Base-by-base conservation (phyloP, 768 basidiomycete genomes). In the Inosperma sp. region DNA sequence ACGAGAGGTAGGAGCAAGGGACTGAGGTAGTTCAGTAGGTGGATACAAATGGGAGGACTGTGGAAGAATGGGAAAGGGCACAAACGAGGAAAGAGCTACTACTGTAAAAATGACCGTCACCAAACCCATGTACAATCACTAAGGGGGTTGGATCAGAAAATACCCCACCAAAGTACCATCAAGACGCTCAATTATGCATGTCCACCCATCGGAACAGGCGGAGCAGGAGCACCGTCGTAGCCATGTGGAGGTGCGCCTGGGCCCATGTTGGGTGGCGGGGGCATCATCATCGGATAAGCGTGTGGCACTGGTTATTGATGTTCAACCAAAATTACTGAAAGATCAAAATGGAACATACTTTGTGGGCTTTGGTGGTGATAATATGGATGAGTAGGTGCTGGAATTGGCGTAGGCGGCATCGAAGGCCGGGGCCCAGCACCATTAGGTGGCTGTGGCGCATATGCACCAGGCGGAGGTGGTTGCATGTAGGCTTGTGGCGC, bases 221-320 rank as follows among this genome's bases (percentile, higher is more conserved):
- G 81, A 27, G 83, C 78, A 51, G 82, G 80, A 14, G 77, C 79
- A 53, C 76, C 81, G 39, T 91, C 87, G 67, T 90, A 91, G 27
- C 77, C 79, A 62, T 89, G 88, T 55, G 83, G 84, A 33, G 79
- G 79, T 36, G 72, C 77, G 37, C 21, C 7, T 9, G 41, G 41
- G 21, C 22, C 40, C 51, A 74, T 79, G 45, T 59, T 61, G 8
- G 63, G 64, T 43, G 84, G 82, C 6, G 84, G 84, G 48, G 83
- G 86, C 85, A 90, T 89, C 88, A 92, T 92, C 86, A 89, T 88
- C n/a, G 79, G 84, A 65, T 92, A 93, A 27, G 90, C 87, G 59
- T 91, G 90, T 68, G 84, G 83, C 65, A 92, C 90, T 93, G 40
- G 21, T 4, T 35, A 40, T 14, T 22, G 52, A 60, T 56, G 49